Evolutionary conservation across 225 moss, liverwort and hornwort species (phyloP).

Genomic region (Antitrichia curtipendula): DNA sequence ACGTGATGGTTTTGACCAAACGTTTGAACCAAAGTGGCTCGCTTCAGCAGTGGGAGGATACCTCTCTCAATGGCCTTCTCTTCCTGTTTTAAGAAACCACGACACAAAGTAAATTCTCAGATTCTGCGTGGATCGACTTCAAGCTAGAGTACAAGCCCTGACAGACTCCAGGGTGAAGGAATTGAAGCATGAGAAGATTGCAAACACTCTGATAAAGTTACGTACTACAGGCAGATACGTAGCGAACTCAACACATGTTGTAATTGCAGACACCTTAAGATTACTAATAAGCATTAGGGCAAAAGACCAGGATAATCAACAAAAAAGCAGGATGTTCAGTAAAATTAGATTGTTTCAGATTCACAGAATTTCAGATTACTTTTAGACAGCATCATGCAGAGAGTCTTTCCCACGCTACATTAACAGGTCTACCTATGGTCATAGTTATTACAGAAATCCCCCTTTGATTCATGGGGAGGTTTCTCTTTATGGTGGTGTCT

Average conservation of each 20-base stretch:
- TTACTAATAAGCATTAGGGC: not conserved
- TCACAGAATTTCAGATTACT: not conserved
- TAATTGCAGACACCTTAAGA: not conserved
- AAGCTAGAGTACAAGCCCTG: not conserved
- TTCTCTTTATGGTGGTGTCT: not conserved
- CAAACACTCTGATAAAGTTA: not conserved
- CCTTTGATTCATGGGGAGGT: not conserved
- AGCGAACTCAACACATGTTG: not conserved
- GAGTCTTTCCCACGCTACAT: not conserved
- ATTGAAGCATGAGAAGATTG: not conserved
- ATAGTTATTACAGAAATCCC: not conserved
- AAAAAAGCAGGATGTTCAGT: not conserved
- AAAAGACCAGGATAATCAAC: not conserved
- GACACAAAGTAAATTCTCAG: not conserved
- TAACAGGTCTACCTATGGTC: not conserved
- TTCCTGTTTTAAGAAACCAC: constrained; percentile 37
- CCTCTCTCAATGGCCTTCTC: constrained; percentile 89
- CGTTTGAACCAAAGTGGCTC: constrained; percentile 80
- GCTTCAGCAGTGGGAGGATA: constrained; percentile 63
- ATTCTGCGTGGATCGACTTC: not conserved
- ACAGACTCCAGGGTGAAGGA: not conserved
- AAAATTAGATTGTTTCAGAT: not conserved
- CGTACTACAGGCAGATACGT: not conserved
- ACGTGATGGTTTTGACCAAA: constrained; percentile 94
- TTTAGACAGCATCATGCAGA: not conserved